Evolutionary conservation across 2,329 filamentous ascomycete species (phyloP).

Genomic region (Fusarium phyllophilum): DNA sequence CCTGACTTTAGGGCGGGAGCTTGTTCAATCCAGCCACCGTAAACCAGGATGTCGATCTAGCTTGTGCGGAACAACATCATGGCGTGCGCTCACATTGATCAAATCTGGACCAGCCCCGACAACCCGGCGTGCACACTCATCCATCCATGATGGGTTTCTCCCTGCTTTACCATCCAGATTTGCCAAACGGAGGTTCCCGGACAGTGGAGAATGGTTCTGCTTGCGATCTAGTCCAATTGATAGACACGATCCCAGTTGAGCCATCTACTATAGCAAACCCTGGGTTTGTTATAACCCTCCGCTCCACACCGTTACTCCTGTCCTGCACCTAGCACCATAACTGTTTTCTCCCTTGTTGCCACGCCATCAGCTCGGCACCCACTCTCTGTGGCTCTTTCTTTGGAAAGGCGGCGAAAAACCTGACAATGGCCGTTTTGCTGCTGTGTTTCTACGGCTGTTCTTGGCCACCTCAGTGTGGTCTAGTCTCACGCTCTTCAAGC

Average conservation of each 20-base stretch:
- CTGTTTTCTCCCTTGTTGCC: constrained; percentile 41
- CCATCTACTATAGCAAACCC: constrained; percentile 47
- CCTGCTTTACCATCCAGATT: constrained; percentile 36
- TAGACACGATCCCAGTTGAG: constrained; percentile 36
- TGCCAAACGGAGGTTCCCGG: constrained; percentile 42
- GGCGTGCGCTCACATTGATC: constrained; percentile 40
- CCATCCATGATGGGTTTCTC: constrained; percentile 34
- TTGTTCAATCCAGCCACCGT: constrained; percentile 37
- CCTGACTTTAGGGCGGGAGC: constrained; percentile 30
- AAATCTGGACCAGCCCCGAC: constrained; percentile 38
- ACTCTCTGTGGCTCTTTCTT: constrained; percentile 28
- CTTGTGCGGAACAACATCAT: constrained; percentile 32
- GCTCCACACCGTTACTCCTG: constrained; percentile 39
- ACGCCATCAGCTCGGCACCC: constrained; percentile 40
- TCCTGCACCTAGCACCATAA: constrained; percentile 39
- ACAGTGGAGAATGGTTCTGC: constrained; percentile 40
- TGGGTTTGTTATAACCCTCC: constrained; percentile 45
- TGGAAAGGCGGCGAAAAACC: constrained; percentile 30
- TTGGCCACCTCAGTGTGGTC: constrained; percentile 40
- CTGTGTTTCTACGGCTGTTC: constrained; percentile 26
- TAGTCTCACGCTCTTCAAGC: constrained; percentile 40
- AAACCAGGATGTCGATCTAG: constrained; percentile 37
- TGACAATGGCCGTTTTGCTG: constrained; percentile 28
- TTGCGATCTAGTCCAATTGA: constrained; percentile 43
- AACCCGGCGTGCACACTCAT: constrained; percentile 33